Percentiles rank a stretch among this genome's conserved stretches.
Conservation (phyloP, 1,284 basidiomycete genomes). For the Melampsora americana region DNA sequence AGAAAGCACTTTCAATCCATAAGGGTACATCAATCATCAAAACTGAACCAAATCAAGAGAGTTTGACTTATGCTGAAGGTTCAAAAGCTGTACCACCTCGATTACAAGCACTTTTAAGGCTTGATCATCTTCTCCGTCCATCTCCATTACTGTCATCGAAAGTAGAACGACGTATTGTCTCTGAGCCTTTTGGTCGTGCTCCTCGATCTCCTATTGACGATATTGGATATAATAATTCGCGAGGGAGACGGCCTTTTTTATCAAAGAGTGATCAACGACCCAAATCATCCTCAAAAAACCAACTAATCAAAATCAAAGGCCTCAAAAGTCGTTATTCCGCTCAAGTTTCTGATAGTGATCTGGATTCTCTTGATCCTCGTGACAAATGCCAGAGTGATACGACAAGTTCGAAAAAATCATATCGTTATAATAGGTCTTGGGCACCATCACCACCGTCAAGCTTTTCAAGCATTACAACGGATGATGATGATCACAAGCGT, state of each 20-base stretch:
- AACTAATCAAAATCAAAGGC: conserved; percentile 12
- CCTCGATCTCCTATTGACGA: neutral
- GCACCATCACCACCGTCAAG: conserved; percentile 7
- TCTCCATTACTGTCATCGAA: conserved; percentile 15
- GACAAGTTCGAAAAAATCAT: neutral
- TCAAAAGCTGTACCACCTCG: conserved; percentile 10
- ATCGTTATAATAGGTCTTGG: neutral
- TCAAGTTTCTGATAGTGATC: conserved; percentile 24
- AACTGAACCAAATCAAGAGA: neutral
- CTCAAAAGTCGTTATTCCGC: conserved; percentile 28
- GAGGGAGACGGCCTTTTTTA: neutral
- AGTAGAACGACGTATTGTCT: neutral
- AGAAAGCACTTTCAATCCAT: neutral
- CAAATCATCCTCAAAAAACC: conserved; percentile 1
- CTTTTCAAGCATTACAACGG: neutral
- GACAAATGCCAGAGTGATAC: neutral
- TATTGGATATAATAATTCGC: neutral
- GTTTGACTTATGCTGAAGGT: neutral
- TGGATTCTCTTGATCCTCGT: neutral
- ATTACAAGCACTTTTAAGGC: conserved; percentile 20
- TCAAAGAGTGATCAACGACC: conserved; percentile 2
- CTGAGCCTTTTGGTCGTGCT: conserved; percentile 9
- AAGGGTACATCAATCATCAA: neutral
- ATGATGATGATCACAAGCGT: neutral
- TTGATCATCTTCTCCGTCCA: conserved; percentile 27